Evolutionary conservation across 2,329 filamentous ascomycete species (phyloP).

Genomic region (Lecanicillium sp.): DNA sequence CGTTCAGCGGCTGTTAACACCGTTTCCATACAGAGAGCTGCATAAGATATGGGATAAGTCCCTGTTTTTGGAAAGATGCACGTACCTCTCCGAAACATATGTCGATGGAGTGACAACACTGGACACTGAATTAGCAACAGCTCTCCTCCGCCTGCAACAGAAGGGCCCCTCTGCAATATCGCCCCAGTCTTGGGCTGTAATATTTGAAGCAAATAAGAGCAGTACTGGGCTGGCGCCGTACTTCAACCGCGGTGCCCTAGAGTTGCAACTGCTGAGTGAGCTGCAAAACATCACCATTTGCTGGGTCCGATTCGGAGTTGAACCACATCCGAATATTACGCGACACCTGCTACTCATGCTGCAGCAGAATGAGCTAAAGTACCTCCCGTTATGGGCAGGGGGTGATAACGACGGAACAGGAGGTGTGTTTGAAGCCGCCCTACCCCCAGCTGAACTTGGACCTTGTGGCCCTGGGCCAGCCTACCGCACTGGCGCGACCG

Average conservation of each 20-base stretch:
- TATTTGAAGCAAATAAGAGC: too few species aligned
- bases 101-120: too few species aligned
- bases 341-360: constrained; percentile 45
- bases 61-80: too few species aligned
- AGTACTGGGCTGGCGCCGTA: too few species aligned
- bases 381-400: constrained; percentile 58
- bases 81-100: too few species aligned
- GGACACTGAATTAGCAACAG: too few species aligned
- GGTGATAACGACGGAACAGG: constrained; percentile 44
- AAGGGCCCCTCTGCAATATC: too few species aligned
- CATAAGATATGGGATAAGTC: neutral
- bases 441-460: constrained; percentile 35
- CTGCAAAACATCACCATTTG: constrained; percentile 14
- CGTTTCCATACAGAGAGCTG: neutral
- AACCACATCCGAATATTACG: constrained; percentile 27
- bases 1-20: constrained; percentile 20
- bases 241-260: neutral
- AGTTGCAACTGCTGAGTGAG: constrained; percentile 8
- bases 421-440: constrained; percentile 35
- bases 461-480: constrained; percentile 38
- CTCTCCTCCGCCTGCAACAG: too few species aligned
- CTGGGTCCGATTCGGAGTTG: constrained; percentile 21
- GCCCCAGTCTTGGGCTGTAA: too few species aligned
- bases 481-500: constrained; percentile 36
- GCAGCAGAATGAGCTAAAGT: constrained; percentile 50